phyloP scores from a whole-genome alignment of 805 yeast species.

The Wickerhamiella hasegawae region DNA sequence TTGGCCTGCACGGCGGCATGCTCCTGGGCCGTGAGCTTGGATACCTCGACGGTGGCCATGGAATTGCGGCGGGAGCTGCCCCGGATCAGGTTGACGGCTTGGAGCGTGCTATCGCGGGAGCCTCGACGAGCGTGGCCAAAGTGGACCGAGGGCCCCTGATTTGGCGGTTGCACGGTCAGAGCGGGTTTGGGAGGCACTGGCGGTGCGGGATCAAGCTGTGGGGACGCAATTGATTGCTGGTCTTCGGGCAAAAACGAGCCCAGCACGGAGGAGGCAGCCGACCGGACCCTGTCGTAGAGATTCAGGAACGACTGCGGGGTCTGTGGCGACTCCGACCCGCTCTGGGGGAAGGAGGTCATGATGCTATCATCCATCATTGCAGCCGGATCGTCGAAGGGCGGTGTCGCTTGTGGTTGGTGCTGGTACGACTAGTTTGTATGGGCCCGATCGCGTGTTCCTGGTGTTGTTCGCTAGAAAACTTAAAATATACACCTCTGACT shows the following conservation, averaged over 20 bases:
- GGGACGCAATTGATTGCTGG: no score
- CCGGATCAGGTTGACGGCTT: slow-evolving; percentile 4
- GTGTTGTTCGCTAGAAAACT: no score
- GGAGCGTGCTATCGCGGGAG: no score
- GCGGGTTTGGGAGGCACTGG: no score
- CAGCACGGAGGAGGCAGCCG: slow-evolving; percentile 12
- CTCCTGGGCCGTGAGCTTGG: slow-evolving; percentile 3
- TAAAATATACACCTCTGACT: no score
- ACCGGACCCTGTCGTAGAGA: slow-evolving; percentile 9
- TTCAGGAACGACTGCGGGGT: background rate
- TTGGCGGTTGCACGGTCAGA: background rate
- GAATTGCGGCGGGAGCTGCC: slow-evolving; percentile 2
- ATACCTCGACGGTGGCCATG: slow-evolving; percentile 7
- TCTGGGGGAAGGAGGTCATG: background rate
- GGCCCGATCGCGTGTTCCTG: no score
- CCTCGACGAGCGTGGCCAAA: background rate
- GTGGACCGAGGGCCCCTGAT: background rate
- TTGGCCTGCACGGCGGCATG: no score
- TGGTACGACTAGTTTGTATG: no score
- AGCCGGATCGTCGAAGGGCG: no score
- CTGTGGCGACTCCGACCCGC: background rate
- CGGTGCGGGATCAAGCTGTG: no score
- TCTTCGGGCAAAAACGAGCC: slow-evolving; percentile 9
- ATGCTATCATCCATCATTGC: no score
- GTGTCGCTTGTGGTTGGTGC: no score